These are phyloP conservation scores for Trypanosomatidae sp. DNA, from an alignment of 208 protist genomes.

Conservation along the genomic window DNA sequence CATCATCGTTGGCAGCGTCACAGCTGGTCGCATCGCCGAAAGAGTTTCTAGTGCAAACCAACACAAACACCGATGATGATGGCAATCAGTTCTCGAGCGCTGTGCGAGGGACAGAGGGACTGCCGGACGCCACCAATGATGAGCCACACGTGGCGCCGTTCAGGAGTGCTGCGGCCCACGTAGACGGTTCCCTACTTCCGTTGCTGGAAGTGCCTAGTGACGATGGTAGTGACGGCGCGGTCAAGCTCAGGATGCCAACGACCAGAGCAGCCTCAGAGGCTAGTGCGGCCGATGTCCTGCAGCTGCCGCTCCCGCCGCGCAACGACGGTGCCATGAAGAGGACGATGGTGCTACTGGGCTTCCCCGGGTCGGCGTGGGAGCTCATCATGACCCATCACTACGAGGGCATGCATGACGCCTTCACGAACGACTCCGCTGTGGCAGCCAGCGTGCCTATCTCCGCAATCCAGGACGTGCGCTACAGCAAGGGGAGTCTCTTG, in stretches of 20 bases:
- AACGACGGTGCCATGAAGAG: slow-evolving; percentile 19
- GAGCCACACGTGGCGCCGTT: not conserved
- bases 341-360: slow-evolving; percentile 32
- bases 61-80: not conserved
- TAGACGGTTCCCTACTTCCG: not conserved
- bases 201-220: not conserved
- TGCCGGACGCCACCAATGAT: not conserved
- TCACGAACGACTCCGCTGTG: slow-evolving; percentile 19
- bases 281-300: not conserved
- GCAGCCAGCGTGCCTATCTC: slow-evolving; percentile 17
- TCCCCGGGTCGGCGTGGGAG: slow-evolving; percentile 30
- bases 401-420: slow-evolving; percentile 32
- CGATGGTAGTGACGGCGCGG: not conserved
- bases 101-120: not conserved
- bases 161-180: not conserved
- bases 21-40: not conserved
- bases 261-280: not conserved
- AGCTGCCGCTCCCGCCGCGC: not conserved
- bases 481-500: slow-evolving; percentile 27
- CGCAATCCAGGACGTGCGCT: slow-evolving; percentile 30
- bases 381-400: slow-evolving; percentile 31
- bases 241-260: not conserved
- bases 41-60: not conserved
- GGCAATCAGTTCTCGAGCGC: not conserved
- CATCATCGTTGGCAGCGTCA: not conserved